Evolutionary conservation across 768 basidiomycete genomes (phyloP).

Genomic region (Agrocybe pediades): DNA sequence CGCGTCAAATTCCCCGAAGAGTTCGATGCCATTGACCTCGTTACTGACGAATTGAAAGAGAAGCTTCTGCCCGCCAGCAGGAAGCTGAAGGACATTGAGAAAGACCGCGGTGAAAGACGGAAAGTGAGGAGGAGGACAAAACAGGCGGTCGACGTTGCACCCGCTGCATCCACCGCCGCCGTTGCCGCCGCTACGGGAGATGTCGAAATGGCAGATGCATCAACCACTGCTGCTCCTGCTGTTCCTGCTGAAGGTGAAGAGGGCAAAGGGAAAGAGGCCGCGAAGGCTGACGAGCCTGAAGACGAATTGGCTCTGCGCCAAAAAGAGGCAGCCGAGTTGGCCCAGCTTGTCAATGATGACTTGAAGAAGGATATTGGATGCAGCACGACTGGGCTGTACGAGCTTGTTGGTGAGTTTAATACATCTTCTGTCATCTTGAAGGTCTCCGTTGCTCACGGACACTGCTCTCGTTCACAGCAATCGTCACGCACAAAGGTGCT

Average conservation of each 20-base stretch:
- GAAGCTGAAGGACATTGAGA: constrained; percentile 77
- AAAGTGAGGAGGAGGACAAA: constrained; percentile 82
- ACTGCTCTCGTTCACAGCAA: constrained; percentile 49
- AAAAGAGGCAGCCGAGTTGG: constrained; percentile 67
- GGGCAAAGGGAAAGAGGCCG: constrained; percentile 26
- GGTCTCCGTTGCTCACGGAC: background rate
- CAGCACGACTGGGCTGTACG: constrained; percentile 84
- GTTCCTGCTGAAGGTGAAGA: constrained; percentile 25
- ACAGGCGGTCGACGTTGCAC: constrained; percentile 29
- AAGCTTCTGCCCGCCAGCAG: constrained; percentile 73
- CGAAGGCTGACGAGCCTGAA: constrained; percentile 50
- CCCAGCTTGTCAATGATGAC: constrained; percentile 61
- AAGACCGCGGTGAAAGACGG: constrained; percentile 79
- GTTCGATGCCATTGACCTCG: constrained; percentile 83
- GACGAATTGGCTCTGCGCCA: constrained; percentile 66
- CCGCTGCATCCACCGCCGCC: constrained; percentile 15
- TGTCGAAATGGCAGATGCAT: constrained; percentile 50
- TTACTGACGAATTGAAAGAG: constrained; percentile 74
- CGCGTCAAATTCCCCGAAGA: constrained; percentile 93
- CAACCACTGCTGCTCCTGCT: constrained; percentile 13
- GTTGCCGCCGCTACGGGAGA: constrained; percentile 33
- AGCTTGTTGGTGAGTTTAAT: constrained; percentile 77
- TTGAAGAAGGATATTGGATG: constrained; percentile 70
- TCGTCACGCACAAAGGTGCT: constrained; percentile 96
- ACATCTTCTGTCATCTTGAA: background rate